Evolutionary conservation across 345 rosid genomes (phyloP).

Genomic region (Pistacia atlantica): DNA sequence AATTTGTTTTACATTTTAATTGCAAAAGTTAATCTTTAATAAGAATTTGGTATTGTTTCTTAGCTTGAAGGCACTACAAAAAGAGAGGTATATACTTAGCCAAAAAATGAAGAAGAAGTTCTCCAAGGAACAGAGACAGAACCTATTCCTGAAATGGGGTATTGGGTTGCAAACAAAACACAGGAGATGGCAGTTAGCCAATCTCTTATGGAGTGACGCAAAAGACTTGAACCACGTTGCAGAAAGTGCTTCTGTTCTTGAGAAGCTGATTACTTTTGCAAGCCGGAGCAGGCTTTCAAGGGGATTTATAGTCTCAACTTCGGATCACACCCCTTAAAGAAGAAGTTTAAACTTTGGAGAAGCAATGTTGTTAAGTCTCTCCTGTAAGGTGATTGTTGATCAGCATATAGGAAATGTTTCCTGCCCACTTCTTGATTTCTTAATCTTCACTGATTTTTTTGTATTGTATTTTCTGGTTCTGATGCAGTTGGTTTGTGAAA

Average conservation of each 20-base stretch:
- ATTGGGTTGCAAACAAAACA: constrained; percentile 57
- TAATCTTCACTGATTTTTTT: constrained; percentile 1
- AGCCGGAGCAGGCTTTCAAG: constrained; percentile 43
- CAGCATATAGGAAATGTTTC: not conserved
- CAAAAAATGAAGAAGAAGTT: constrained; percentile 59
- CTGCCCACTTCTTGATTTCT: not conserved
- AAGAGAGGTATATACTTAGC: constrained; percentile 73
- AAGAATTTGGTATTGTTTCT: not conserved
- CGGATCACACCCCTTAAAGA: constrained; percentile 30
- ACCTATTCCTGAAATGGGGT: constrained; percentile 72
- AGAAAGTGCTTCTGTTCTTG: constrained; percentile 72
- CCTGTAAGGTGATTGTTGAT: constrained; percentile 18
- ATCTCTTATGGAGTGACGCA: constrained; percentile 63
- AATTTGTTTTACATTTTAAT: no score
- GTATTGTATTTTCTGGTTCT: constrained; percentile 7
- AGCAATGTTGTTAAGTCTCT: constrained; percentile 38
- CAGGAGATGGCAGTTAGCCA: constrained; percentile 65
- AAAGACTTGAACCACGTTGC: constrained; percentile 62
- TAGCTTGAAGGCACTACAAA: constrained; percentile 60
- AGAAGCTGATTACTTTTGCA: constrained; percentile 60
- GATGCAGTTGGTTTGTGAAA: not conserved
- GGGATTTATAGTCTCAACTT: constrained; percentile 56
- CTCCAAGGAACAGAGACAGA: constrained; percentile 59
- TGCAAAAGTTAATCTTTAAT: not conserved
- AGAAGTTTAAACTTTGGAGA: constrained; percentile 37